Percentiles rank a stretch among this genome's conserved stretches.
phyloP scores from a whole-genome alignment of 192 early-diverging fungal species.

The Backusella westeae region DNA sequence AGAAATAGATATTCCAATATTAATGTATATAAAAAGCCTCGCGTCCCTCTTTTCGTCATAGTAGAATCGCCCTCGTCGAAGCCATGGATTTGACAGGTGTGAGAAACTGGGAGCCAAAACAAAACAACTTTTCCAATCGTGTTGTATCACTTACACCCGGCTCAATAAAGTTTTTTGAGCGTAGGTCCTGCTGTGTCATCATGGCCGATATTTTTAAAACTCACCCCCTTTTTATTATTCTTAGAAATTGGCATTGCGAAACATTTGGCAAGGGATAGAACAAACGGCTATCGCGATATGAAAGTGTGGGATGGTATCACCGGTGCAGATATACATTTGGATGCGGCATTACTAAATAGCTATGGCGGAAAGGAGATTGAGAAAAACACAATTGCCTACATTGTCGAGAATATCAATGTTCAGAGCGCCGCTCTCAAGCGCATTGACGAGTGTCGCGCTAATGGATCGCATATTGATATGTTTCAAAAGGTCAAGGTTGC shows the following conservation, averaged over 20 bases:
- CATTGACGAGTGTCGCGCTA: constrained; percentile 33
- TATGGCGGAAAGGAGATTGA: constrained; percentile 2
- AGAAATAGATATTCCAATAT: neutral
- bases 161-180: constrained; percentile 59
- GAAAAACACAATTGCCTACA: constrained; percentile 64
- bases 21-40: neutral
- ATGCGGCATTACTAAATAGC: constrained; percentile 38
- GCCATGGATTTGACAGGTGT: constrained; percentile 62
- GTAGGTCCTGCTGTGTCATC: constrained; percentile 14
- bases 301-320: constrained; percentile 79
- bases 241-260: constrained; percentile 64
- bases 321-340: constrained; percentile 64
- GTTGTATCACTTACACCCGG: constrained; percentile 78
- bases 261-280: constrained; percentile 54
- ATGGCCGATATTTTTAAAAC: neutral
- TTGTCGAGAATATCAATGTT: constrained; percentile 86
- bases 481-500: constrained; percentile 70
- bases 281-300: constrained; percentile 67
- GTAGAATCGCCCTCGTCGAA: constrained; percentile 79
- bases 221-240: constrained; percentile 7
- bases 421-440: constrained; percentile 64
- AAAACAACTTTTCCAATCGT: constrained; percentile 72
- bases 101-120: constrained; percentile 49
- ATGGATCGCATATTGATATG: constrained; percentile 54
- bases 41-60: constrained; percentile 27